Percentiles rank a stretch among this genome's conserved stretches.
Conservation (phyloP, 2,329 filamentous ascomycete species). For the Nemania sp. region DNA sequence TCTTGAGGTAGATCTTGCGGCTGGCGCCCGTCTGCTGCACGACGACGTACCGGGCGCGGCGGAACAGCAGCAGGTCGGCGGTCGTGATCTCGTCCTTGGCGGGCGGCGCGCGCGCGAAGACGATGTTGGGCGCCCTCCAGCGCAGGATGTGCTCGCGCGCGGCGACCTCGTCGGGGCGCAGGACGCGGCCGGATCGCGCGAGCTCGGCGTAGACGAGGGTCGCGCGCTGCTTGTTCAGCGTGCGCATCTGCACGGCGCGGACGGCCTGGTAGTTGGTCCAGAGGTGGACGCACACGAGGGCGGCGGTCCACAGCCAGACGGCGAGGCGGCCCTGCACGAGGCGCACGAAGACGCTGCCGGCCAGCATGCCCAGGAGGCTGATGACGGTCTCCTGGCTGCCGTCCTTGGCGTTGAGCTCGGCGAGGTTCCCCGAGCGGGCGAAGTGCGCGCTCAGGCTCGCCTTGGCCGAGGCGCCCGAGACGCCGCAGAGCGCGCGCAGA, state of each 20-base stretch:
- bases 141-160: conserved; percentile 68
- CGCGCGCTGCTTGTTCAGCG: conserved; percentile 83
- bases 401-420: conserved; percentile 88
- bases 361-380: conserved; percentile 83
- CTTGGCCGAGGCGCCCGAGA: conserved; percentile 88
- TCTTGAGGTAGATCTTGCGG: conserved; percentile 67
- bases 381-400: conserved; percentile 95
- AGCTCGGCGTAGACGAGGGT: conserved; percentile 73
- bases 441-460: conserved; percentile 92
- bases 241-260: conserved; percentile 78
- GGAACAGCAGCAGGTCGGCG: conserved; percentile 55
- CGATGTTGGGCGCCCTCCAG: conserved; percentile 51
- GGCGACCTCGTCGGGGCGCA: conserved; percentile 70
- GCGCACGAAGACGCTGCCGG: conserved; percentile 80
- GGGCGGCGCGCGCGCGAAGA: conserved; percentile 41
- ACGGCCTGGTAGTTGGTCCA: conserved; percentile 87
- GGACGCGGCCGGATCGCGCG: conserved; percentile 54
- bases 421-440: conserved; percentile 82
- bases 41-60: conserved; percentile 63
- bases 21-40: conserved; percentile 49
- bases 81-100: conserved; percentile 25
- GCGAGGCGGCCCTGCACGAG: conserved; percentile 69
- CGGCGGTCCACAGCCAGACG: conserved; percentile 74
- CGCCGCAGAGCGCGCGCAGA: conserved; percentile 74
- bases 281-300: conserved; percentile 76